Conservation (phyloP, 371 early-diverging fungal species). For the Mucor plumbeus region DNA sequence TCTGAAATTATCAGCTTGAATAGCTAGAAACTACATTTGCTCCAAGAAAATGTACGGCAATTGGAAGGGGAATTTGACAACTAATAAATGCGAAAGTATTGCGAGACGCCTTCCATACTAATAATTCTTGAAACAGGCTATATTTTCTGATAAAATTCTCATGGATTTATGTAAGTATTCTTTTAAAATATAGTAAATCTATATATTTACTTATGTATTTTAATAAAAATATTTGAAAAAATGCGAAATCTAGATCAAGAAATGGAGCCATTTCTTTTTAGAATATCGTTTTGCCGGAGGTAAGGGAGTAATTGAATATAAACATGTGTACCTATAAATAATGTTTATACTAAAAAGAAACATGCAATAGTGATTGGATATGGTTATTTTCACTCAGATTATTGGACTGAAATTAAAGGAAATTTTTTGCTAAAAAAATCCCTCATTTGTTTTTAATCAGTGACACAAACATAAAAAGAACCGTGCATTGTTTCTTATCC, state of each 20-base stretch:
- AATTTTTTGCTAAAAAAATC: conserved; percentile 1
- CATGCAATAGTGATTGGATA: conserved; percentile 3
- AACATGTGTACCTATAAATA: too few relatives aligned
- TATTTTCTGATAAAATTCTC: too few relatives aligned
- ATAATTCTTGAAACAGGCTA: not conserved
- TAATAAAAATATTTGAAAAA: too few relatives aligned
- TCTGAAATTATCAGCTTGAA: not conserved
- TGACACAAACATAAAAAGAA: conserved; percentile 1
- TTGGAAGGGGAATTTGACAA: too few relatives aligned
- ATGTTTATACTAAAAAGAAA: not conserved
- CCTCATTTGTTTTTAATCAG: not conserved
- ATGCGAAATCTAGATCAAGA: too few relatives aligned
- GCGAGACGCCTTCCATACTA: not conserved
- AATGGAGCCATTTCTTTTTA: too few relatives aligned
- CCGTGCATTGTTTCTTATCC: conserved; percentile 6
- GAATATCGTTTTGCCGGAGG: too few relatives aligned
- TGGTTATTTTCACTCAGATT: not conserved
- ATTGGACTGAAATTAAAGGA: not conserved
- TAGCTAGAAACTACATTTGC: not conserved
- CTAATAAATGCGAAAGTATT: not conserved
- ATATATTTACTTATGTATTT: conserved; percentile 4
- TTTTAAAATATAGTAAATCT: too few relatives aligned
- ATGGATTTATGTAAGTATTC: too few relatives aligned
- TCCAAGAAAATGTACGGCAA: too few relatives aligned
- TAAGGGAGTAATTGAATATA: too few relatives aligned